Conservation (phyloP, 2,329 filamentous ascomycete genomes). For the Pseudogymnoascus sp. region DNA sequence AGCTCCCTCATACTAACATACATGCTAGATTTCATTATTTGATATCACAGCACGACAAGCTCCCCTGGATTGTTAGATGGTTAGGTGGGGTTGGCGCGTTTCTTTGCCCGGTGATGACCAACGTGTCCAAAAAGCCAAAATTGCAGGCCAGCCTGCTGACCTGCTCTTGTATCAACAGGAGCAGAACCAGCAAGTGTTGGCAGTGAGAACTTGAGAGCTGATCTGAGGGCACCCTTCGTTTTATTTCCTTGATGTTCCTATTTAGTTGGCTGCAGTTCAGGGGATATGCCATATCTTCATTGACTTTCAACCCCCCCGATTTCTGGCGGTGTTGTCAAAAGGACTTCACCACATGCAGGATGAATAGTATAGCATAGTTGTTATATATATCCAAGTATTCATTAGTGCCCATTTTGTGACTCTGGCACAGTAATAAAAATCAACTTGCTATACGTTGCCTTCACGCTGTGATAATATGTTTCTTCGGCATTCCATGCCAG, state of each 20-base stretch:
- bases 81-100: conserved; percentile 12
- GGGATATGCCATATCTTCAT: not conserved
- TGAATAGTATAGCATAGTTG: not conserved
- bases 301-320: not conserved
- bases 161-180: conserved; percentile 13
- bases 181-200: conserved; percentile 24
- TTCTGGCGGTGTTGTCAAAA: not conserved
- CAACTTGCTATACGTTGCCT: not conserved
- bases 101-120: conserved; percentile 30
- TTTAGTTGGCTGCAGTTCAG: not conserved
- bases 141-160: conserved; percentile 29
- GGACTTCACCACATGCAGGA: not conserved
- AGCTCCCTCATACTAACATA: not conserved
- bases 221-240: conserved; percentile 28
- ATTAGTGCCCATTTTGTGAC: not conserved
- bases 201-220: conserved; percentile 33
- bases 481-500: not conserved
- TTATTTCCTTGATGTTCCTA: not conserved
- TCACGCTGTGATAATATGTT: not conserved
- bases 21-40: not conserved
- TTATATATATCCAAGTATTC: not conserved
- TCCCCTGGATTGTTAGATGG: conserved; percentile 7
- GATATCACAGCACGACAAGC: not conserved
- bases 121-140: conserved; percentile 32
- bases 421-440: not conserved